Evolutionary conservation across 805 yeast genomes (phyloP).

Genomic region (Candida sakaeoensis): DNA sequence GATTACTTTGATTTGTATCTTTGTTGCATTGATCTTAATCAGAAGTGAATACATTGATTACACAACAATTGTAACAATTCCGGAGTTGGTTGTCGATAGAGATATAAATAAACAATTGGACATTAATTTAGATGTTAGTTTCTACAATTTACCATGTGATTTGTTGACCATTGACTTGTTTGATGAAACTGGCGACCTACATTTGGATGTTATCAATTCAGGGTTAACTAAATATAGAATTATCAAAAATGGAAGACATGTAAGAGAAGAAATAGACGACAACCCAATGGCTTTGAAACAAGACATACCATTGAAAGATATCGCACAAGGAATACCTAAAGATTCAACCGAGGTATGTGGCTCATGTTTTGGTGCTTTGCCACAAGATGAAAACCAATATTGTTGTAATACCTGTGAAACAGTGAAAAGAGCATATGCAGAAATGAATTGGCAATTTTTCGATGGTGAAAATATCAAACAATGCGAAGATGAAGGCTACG

Average conservation of each 20-base stretch:
- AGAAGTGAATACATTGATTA: conserved; percentile 76
- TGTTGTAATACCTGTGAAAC: conserved; percentile 88
- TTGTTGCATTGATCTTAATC: conserved; percentile 59
- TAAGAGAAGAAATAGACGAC: conserved; percentile 25
- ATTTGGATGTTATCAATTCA: conserved; percentile 63
- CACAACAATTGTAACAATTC: conserved; percentile 61
- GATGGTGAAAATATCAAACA: conserved; percentile 87
- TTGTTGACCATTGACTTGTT: conserved; percentile 76
- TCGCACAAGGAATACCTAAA: conserved; percentile 30
- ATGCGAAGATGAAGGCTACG: conserved; percentile 88
- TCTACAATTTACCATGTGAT: conserved; percentile 86
- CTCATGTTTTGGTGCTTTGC: conserved; percentile 81
- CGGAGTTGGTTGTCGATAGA: conserved; percentile 86
- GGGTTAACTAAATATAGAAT: conserved; percentile 73
- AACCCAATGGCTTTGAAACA: conserved; percentile 22
- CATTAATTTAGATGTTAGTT: conserved; percentile 75
- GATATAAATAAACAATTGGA: conserved; percentile 72
- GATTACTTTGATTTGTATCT: conserved; percentile 68
- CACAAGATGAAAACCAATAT: conserved; percentile 49
- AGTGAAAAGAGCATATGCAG: conserved; percentile 75
- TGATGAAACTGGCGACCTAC: conserved; percentile 85
- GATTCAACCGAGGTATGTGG: conserved; percentile 59
- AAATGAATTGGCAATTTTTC: conserved; percentile 78
- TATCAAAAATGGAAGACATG: conserved; percentile 42
- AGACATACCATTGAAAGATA: conserved; percentile 22